These are phyloP conservation scores for Ottelia alismoides DNA, from an alignment of 106 monocot species.

Conservation along the genomic window DNA sequence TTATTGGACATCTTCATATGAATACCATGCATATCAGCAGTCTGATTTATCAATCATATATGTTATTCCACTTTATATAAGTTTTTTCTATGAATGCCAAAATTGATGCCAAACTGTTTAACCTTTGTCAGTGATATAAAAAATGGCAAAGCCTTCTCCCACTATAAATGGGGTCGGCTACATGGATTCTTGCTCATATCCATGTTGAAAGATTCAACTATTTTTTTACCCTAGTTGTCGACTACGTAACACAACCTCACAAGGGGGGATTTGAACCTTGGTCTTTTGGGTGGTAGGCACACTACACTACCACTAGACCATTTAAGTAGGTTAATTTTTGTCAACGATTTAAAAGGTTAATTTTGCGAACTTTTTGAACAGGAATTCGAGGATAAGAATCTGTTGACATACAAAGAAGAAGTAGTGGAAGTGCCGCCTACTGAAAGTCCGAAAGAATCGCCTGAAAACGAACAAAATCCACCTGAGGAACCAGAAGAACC, in stretches of 20 bases:
- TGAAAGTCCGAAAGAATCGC: constrained; percentile 27
- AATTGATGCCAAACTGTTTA: neutral
- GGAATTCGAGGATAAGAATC: constrained; percentile 66
- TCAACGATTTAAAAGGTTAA: neutral
- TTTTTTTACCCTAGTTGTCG: neutral
- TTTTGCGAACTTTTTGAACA: too few relatives aligned
- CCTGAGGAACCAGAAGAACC: constrained; percentile 27
- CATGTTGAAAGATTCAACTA: neutral
- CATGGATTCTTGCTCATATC: too few relatives aligned
- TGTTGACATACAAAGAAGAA: constrained; percentile 36
- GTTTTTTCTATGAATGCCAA: too few relatives aligned
- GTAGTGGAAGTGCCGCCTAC: constrained; percentile 19
- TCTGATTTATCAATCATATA: neutral
- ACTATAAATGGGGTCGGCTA: too few relatives aligned
- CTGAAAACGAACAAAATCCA: constrained; percentile 24
- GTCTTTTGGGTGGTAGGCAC: too few relatives aligned
- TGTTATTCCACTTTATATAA: too few relatives aligned
- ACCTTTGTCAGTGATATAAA: too few relatives aligned
- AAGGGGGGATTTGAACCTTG: too few relatives aligned
- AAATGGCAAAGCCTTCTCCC: too few relatives aligned
- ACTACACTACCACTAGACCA: too few relatives aligned
- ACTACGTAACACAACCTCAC: too few relatives aligned
- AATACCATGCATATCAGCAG: neutral
- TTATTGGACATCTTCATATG: neutral
- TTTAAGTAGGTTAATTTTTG: too few relatives aligned